A percentile compares a stretch with the other conserved stretches of the same genome.
These are phyloP conservation scores for Leccinum huronense DNA, from an alignment of 1,284 basidiomycete species.

Conservation along the genomic window DNA sequence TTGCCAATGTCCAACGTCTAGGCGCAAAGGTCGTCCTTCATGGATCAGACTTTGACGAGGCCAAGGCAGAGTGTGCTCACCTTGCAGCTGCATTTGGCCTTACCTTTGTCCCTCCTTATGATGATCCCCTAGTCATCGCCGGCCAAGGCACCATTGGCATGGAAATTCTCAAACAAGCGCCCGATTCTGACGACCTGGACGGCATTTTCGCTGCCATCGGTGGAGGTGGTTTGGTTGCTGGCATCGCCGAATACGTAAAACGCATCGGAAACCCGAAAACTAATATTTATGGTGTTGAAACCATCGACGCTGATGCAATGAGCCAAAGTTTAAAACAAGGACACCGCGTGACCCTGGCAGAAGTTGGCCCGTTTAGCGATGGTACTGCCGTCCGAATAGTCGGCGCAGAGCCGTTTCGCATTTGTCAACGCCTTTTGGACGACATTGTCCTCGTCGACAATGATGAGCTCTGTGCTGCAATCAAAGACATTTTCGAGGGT, in stretches of 20 bases:
- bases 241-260: conserved; percentile 92
- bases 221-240: conserved; percentile 89
- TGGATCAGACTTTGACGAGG: conserved; percentile 94
- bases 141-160: conserved; percentile 96
- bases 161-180: conserved; percentile 88
- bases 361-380: conserved; percentile 96
- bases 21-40: conserved; percentile 94
- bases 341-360: conserved; percentile 77
- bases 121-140: conserved; percentile 95
- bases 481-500: conserved; percentile 99
- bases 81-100: conserved; percentile 78
- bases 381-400: conserved; percentile 99
- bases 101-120: conserved; percentile 95
- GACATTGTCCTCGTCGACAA: conserved; percentile 86
- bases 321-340: conserved; percentile 74
- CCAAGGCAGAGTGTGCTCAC: conserved; percentile 91
- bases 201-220: conserved; percentile 91
- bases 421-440: conserved; percentile 87
- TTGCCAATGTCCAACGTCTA: conserved; percentile 87
- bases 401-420: conserved; percentile 91
- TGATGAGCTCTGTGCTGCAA: conserved; percentile 97
- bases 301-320: conserved; percentile 94
- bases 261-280: conserved; percentile 85
- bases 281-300: conserved; percentile 92
- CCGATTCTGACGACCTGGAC: conserved; percentile 73